phyloP scores from a whole-genome alignment of 441 rosid species.

The Adansonia grandidieri region DNA sequence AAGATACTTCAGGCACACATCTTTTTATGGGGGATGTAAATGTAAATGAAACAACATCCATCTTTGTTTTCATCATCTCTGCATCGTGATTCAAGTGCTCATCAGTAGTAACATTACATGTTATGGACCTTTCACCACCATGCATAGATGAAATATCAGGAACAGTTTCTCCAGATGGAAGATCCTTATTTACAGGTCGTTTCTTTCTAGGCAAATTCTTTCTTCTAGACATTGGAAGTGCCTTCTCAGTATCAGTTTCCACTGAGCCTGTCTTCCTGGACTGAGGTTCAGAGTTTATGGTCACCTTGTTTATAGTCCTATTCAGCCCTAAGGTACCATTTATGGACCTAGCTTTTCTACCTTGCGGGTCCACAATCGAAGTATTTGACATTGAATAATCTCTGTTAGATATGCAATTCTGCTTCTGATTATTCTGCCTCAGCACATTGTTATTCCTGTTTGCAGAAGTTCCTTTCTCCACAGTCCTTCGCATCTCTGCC shows the following conservation, averaged over 20 bases:
- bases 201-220: constrained; percentile 50
- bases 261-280: constrained; percentile 43
- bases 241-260: constrained; percentile 36
- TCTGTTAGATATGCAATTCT: constrained; percentile 49
- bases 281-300: constrained; percentile 30
- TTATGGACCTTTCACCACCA: constrained; percentile 45
- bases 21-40: constrained; percentile 72
- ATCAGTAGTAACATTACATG: constrained; percentile 48
- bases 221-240: constrained; percentile 39
- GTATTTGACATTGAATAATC: constrained; percentile 39
- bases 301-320: constrained; percentile 39
- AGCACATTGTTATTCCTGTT: constrained; percentile 48
- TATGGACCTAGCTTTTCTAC: constrained; percentile 40
- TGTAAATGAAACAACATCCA: constrained; percentile 89
- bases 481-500: constrained; percentile 43
- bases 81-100: constrained; percentile 34
- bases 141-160: constrained; percentile 40
- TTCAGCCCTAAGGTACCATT: constrained; percentile 40
- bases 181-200: constrained; percentile 38
- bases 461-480: constrained; percentile 45
- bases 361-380: constrained; percentile 47
- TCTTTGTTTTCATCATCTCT: constrained; percentile 49
- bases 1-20: constrained; percentile 10
- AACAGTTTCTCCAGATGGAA: constrained; percentile 34
- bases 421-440: constrained; percentile 72